These are phyloP conservation scores for Candida cerambycidarum DNA, from an alignment of 805 yeast species.

Conservation along the genomic window DNA sequence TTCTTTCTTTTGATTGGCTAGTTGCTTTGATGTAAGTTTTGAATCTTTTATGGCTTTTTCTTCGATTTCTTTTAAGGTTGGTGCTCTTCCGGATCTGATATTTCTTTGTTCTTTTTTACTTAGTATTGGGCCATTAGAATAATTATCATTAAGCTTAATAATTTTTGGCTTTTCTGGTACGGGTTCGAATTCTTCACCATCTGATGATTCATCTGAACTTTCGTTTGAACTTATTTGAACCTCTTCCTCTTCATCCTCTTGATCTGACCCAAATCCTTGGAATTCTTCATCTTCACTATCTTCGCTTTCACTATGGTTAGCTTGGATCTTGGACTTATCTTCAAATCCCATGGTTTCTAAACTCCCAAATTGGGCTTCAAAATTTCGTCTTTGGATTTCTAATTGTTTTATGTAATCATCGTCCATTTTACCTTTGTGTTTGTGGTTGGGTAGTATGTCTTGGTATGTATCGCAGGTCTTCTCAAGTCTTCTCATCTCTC, in stretches of 20 bases:
- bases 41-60: slow-evolving; percentile 22
- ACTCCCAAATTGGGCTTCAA: slow-evolving; percentile 65
- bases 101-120: slow-evolving; percentile 52
- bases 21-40: slow-evolving; percentile 35
- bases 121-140: slow-evolving; percentile 25
- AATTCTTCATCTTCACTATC: slow-evolving; percentile 21
- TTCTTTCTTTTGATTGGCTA: slow-evolving; percentile 36
- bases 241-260: slow-evolving; percentile 19
- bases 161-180: slow-evolving; percentile 40
- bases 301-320: slow-evolving; percentile 14
- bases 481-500: background rate
- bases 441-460: background rate
- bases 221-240: slow-evolving; percentile 8
- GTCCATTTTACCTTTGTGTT: slow-evolving; percentile 14
- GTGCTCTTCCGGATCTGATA: slow-evolving; percentile 61
- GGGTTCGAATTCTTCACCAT: slow-evolving; percentile 9
- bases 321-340: slow-evolving; percentile 23
- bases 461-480: slow-evolving; percentile 1
- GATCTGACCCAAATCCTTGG: slow-evolving; percentile 7
- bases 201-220: slow-evolving; percentile 12
- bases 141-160: slow-evolving; percentile 45
- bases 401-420: slow-evolving; percentile 36
- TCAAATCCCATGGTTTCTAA: slow-evolving; percentile 46
- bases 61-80: slow-evolving; percentile 40
- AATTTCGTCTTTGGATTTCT: slow-evolving; percentile 56